These are phyloP conservation scores for Herpetospermum pedunculosum DNA, from an alignment of 306 rosid species.

Conservation along the genomic window DNA sequence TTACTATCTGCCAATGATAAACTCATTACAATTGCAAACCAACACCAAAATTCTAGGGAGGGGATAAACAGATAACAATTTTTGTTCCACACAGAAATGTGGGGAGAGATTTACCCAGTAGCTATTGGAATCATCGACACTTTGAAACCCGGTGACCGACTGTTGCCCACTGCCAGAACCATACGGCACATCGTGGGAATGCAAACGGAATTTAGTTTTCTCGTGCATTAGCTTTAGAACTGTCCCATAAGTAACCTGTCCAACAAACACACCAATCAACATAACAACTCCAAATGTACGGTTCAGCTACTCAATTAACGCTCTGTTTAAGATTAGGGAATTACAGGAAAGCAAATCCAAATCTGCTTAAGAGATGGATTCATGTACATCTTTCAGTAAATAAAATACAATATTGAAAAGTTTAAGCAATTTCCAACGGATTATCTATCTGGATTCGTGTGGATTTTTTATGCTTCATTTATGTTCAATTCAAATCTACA, in stretches of 20 bases:
- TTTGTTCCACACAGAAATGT: not conserved
- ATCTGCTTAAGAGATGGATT: not conserved
- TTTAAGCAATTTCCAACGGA: not conserved
- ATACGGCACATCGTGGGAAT: slow-evolving; percentile 95
- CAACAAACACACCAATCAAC: not conserved
- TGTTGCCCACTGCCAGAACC: slow-evolving; percentile 99
- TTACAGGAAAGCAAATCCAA: not conserved
- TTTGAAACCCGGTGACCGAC: slow-evolving; percentile 86
- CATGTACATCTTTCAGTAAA: not conserved
- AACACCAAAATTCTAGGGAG: not conserved
- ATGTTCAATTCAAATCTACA: not conserved
- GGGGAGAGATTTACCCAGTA: slow-evolving; percentile 57
- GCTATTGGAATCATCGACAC: slow-evolving; percentile 83
- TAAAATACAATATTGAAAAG: not conserved
- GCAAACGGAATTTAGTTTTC: slow-evolving; percentile 76
- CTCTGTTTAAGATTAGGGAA: not conserved
- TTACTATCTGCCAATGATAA: slow-evolving; percentile 48
- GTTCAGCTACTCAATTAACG: not conserved
- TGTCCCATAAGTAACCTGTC: slow-evolving; percentile 72
- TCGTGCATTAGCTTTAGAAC: slow-evolving; percentile 91
- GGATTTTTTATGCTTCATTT: not conserved
- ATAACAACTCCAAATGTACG: not conserved
- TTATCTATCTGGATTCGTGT: not conserved
- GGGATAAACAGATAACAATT: not conserved
- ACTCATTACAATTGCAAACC: not conserved